Conservation (phyloP, 2,329 filamentous ascomycete species). For the Colletotrichum godetiae region DNA sequence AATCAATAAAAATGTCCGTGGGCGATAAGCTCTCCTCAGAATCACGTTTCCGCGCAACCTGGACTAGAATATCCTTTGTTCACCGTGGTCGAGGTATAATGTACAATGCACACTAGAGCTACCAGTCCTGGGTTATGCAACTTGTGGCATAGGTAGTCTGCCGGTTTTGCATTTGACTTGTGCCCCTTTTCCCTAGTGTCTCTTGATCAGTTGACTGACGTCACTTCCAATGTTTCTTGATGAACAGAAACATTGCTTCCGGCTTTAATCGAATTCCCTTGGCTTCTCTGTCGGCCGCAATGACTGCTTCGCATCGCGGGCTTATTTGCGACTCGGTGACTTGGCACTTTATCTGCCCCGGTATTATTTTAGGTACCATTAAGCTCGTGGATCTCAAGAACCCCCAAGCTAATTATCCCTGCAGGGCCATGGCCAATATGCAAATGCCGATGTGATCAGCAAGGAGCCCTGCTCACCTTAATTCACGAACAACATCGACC, state of each 20-base stretch:
- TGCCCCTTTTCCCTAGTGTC: not conserved
- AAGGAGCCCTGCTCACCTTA: not conserved
- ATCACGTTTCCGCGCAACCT: slow-evolving; percentile 24
- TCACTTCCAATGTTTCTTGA: not conserved
- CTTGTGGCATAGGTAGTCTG: not conserved
- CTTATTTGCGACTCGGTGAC: not conserved
- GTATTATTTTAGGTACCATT: not conserved
- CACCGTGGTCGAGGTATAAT: not conserved
- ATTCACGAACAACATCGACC: not conserved
- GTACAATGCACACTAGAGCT: not conserved
- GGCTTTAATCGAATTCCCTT: not conserved
- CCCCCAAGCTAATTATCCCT: not conserved
- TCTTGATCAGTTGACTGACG: not conserved
- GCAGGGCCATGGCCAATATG: not conserved
- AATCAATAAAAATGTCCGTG: slow-evolving; percentile 8
- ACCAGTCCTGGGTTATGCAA: not conserved
- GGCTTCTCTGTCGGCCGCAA: not conserved
- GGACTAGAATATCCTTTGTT: slow-evolving; percentile 2
- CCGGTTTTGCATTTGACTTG: not conserved
- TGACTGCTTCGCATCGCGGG: not conserved
- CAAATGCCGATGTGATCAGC: not conserved
- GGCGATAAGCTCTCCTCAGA: slow-evolving; percentile 4
- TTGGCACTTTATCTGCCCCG: not conserved
- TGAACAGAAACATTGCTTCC: not conserved
- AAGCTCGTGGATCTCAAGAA: not conserved